Evolutionary conservation across 805 yeast genomes (phyloP).

Genomic region (Zygosaccharomyces siamensis): DNA sequence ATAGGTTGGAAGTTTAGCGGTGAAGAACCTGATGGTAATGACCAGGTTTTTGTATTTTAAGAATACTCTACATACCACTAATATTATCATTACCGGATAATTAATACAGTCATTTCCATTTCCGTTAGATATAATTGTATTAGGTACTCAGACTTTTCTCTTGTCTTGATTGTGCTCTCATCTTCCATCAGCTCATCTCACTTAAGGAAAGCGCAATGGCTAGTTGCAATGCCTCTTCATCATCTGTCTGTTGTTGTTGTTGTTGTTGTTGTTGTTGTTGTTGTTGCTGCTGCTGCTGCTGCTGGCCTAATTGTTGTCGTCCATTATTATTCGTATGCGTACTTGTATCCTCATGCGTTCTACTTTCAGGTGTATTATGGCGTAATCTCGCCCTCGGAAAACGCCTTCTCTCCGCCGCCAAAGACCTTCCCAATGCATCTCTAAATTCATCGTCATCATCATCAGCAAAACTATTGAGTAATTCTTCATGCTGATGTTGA

Average conservation of each 20-base stretch:
- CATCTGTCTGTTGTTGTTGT: slow-evolving; percentile 3
- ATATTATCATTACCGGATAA: neutral
- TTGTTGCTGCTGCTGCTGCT: neutral
- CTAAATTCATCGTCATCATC: slow-evolving; percentile 24
- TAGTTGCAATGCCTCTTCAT: slow-evolving; percentile 31
- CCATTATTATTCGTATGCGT: slow-evolving; percentile 3
- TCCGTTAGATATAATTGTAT: neutral
- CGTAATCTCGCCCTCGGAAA: neutral
- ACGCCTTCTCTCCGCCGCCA: slow-evolving; percentile 7
- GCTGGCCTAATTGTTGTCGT: neutral
- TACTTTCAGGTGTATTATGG: neutral
- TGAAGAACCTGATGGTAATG: slow-evolving; percentile 44
- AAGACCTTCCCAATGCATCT: slow-evolving; percentile 21
- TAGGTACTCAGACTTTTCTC: neutral
- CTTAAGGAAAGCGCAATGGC: slow-evolving; percentile 35
- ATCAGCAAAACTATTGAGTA: slow-evolving; percentile 8
- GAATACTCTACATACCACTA: neutral
- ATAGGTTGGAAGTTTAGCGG: slow-evolving; percentile 54
- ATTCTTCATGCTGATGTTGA: slow-evolving; percentile 12
- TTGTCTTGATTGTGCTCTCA: neutral
- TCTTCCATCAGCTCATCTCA: slow-evolving; percentile 18
- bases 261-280: neutral
- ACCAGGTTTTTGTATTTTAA: slow-evolving; percentile 56
- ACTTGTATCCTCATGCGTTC: neutral
- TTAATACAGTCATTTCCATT: neutral